A percentile compares a stretch with the other conserved stretches of the same genome.
phyloP scores from a whole-genome alignment of 2,329 filamentous ascomycete species.

The Amylocarpus encephaloides region DNA sequence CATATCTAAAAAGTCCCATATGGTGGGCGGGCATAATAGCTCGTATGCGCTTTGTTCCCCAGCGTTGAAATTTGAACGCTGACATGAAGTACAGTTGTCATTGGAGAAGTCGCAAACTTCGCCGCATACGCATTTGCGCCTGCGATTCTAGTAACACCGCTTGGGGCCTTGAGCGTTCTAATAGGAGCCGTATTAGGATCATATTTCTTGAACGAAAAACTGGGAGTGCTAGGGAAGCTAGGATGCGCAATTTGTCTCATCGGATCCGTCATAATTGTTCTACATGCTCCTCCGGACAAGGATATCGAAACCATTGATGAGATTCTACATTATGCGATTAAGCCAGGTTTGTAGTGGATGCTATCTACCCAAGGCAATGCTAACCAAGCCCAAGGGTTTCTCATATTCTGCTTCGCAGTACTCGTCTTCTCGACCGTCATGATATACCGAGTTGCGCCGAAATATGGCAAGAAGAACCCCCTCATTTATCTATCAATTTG shows the following conservation, averaged over 20 bases:
- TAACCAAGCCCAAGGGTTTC: slow-evolving; percentile 59
- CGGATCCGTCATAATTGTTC: slow-evolving; percentile 92
- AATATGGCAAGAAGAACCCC: slow-evolving; percentile 90
- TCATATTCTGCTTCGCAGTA: slow-evolving; percentile 77
- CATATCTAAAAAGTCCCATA: slow-evolving; percentile 87
- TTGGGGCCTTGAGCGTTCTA: slow-evolving; percentile 88
- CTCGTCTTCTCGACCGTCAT: slow-evolving; percentile 81
- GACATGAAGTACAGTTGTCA: slow-evolving; percentile 56
- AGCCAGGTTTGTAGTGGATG: slow-evolving; percentile 64
- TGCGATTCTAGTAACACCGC: slow-evolving; percentile 93
- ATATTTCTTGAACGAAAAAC: slow-evolving; percentile 84
- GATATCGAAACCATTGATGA: slow-evolving; percentile 87
- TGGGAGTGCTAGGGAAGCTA: slow-evolving; percentile 86
- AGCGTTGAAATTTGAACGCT: slow-evolving; percentile 19
- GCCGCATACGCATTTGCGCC: slow-evolving; percentile 97
- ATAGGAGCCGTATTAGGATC: slow-evolving; percentile 93
- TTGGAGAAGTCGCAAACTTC: slow-evolving; percentile 95
- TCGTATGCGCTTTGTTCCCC: slow-evolving; percentile 48
- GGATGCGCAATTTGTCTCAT: slow-evolving; percentile 95
- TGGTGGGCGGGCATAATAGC: slow-evolving; percentile 96
- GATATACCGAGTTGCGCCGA: slow-evolving; percentile 91
- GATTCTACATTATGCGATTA: slow-evolving; percentile 83
- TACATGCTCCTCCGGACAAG: slow-evolving; percentile 92
- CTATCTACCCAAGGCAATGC: neutral
- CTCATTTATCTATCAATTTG: slow-evolving; percentile 97